Evolutionary conservation across 768 basidiomycete species (phyloP), one percentile per base, ranked within the genome.

Genomic region (Chalciporus chontae): DNA sequence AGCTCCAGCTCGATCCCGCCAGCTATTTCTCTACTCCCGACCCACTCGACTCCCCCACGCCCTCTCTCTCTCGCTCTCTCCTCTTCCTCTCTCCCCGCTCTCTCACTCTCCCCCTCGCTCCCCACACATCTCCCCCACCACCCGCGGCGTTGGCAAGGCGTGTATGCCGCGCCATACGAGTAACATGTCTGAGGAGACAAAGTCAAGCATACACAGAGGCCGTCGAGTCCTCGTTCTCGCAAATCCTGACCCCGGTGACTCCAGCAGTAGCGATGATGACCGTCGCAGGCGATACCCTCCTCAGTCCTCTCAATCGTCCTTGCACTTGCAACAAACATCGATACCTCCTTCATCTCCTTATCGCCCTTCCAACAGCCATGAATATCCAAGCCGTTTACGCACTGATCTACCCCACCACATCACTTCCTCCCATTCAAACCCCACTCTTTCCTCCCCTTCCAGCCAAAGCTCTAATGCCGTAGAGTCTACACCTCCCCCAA

Each of bases 401-500:
- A 73, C 71, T 48, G 66, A 72, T 60, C 52, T 73, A 34, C 64
- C 65, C 53, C 67, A 26, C 46, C 65, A 61, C 47, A 53, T 53
- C 54, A 63, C 62, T 59, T 64, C 71, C 61, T 71, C 76, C 60
- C 46, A 57, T 65, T 72, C 74, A 48, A 77, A 80, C 61, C 83
- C 79, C 45, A 73, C 81, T 36, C 76, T 81, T 43, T 85, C 84
- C 14, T 87, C 87, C 3, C 84, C 87, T 17, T 86, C 84, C 46
- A 83, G 77, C 59, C 77, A 81, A 41, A 79, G 78, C 59, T 88
- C 87, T 41, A 72, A 70, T 54, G 74, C 74, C 36, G 76, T 80
- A 43, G 84, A 85, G 53, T 78, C 83, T 3, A 82, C 84, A n/a
- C 84, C 87, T 49, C 84, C 85, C 4, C 85, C 85, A 23, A 77